These are phyloP conservation scores for Pseudopyrenochaeta lycopersici DNA, from an alignment of 2,329 filamentous ascomycete genomes.

Conservation along the genomic window DNA sequence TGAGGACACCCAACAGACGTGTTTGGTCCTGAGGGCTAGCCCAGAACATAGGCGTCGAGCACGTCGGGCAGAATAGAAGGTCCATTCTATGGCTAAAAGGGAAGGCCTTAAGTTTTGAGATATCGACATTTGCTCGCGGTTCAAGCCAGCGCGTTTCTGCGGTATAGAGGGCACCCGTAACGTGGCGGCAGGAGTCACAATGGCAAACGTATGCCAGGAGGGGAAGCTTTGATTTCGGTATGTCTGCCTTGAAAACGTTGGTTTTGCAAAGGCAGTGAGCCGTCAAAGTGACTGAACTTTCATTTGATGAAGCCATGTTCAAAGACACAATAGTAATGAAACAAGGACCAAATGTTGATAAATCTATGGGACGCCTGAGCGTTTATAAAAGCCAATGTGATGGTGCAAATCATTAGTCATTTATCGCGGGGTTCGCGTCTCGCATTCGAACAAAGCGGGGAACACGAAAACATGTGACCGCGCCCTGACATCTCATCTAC, in stretches of 20 bases:
- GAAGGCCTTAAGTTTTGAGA: constrained; percentile 47
- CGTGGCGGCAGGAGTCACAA: constrained; percentile 60
- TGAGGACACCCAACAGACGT: constrained; percentile 45
- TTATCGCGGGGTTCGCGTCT: constrained; percentile 22
- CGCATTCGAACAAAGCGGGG: constrained; percentile 2
- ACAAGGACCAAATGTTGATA: not conserved
- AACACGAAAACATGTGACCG: constrained; percentile 19
- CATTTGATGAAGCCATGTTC: constrained; percentile 16
- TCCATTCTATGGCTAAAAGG: constrained; percentile 46
- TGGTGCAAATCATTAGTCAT: constrained; percentile 19
- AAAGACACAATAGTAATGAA: not conserved
- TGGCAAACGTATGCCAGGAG: constrained; percentile 57
- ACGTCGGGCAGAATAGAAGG: constrained; percentile 56
- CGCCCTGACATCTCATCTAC: not conserved
- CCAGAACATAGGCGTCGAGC: constrained; percentile 58
- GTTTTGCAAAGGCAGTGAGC: constrained; percentile 58
- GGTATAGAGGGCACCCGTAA: constrained; percentile 55
- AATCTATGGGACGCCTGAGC: not conserved
- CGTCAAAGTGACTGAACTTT: constrained; percentile 37
- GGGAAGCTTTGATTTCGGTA: constrained; percentile 51
- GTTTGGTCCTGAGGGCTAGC: constrained; percentile 25
- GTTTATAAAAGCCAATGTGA: not conserved
- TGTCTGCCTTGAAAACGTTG: constrained; percentile 50
- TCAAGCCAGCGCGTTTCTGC: constrained; percentile 51
- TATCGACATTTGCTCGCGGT: constrained; percentile 36